These are phyloP conservation scores for Zostera marina DNA, from an alignment of 116 monocot species.

Conservation along the genomic window DNA sequence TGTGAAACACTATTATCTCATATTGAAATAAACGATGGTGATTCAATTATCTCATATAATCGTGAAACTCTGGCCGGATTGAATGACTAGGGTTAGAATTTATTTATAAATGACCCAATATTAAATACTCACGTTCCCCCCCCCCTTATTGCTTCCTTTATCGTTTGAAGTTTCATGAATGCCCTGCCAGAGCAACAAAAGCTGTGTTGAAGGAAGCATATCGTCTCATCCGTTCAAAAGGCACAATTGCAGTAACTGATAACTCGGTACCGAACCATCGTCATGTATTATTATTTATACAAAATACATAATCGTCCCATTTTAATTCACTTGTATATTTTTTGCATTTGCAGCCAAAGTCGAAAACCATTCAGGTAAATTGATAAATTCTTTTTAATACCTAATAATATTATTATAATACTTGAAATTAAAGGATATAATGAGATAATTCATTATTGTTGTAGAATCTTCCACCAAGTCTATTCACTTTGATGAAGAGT, in stretches of 20 bases:
- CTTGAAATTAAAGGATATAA: neutral
- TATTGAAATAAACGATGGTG: no score
- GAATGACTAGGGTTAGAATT: no score
- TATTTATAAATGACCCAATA: no score
- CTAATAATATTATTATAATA: neutral
- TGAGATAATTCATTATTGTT: neutral
- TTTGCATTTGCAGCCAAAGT: conserved; percentile 46
- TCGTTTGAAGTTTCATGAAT: conserved; percentile 56
- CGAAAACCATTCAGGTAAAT: conserved; percentile 59
- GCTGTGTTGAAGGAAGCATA: conserved; percentile 49
- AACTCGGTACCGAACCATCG: conserved; percentile 37
- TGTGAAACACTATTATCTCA: no score
- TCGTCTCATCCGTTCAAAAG: conserved; percentile 61
- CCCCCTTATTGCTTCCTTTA: neutral
- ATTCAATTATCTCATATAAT: no score
- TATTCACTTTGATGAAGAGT: conserved; percentile 58
- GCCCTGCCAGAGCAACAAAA: conserved; percentile 51
- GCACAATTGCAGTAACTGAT: conserved; percentile 59
- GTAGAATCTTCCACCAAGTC: conserved; percentile 45
- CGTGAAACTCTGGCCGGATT: no score
- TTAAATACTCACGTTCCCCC: neutral
- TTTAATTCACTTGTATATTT: neutral
- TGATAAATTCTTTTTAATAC: conserved; percentile 14
- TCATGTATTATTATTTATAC: neutral
- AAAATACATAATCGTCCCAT: no score